phyloP scores from a whole-genome alignment of 1,284 basidiomycete genomes.

The Cerioporus squamosus region DNA sequence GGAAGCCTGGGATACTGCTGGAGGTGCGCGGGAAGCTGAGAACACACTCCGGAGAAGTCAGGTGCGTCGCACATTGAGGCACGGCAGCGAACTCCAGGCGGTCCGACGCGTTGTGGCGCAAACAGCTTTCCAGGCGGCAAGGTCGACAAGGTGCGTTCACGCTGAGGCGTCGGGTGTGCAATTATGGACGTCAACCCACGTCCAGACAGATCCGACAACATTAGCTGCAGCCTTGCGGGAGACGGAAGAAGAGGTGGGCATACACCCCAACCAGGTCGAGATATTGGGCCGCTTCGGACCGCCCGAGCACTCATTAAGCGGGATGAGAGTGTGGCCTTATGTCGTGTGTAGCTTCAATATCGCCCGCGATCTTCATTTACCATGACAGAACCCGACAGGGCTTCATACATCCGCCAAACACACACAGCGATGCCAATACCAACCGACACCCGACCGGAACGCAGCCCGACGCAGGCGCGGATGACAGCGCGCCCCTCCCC shows the following conservation, averaged over 20 bases:
- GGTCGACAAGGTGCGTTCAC: slow-evolving; percentile 57
- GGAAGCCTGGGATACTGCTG: slow-evolving; percentile 67
- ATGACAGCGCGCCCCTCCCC: slow-evolving; percentile 54
- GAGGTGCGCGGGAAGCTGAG: slow-evolving; percentile 74
- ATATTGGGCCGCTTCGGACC: slow-evolving; percentile 69
- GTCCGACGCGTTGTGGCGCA: background rate
- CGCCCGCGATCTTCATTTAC: background rate
- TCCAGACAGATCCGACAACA: slow-evolving; percentile 60
- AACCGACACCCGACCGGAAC: background rate
- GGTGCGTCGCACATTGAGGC: slow-evolving; percentile 46
- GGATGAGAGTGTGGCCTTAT: slow-evolving; percentile 74
- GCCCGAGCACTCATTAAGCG: slow-evolving; percentile 59
- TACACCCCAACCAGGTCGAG: slow-evolving; percentile 59
- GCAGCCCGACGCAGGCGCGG: slow-evolving; percentile 13
- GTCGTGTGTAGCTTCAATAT: slow-evolving; percentile 54
- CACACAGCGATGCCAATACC: background rate
- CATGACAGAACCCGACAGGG: slow-evolving; percentile 48
- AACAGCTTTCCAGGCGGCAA: slow-evolving; percentile 80
- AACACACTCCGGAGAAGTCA: slow-evolving; percentile 80
- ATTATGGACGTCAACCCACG: background rate
- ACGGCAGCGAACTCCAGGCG: background rate
- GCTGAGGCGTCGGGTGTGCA: background rate
- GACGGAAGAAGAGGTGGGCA: slow-evolving; percentile 74
- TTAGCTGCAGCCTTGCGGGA: slow-evolving; percentile 69
- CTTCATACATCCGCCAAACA: slow-evolving; percentile 45